Base-by-base conservation (phyloP, 345 rosid species). In the Gossypium mustelinum region DNA sequence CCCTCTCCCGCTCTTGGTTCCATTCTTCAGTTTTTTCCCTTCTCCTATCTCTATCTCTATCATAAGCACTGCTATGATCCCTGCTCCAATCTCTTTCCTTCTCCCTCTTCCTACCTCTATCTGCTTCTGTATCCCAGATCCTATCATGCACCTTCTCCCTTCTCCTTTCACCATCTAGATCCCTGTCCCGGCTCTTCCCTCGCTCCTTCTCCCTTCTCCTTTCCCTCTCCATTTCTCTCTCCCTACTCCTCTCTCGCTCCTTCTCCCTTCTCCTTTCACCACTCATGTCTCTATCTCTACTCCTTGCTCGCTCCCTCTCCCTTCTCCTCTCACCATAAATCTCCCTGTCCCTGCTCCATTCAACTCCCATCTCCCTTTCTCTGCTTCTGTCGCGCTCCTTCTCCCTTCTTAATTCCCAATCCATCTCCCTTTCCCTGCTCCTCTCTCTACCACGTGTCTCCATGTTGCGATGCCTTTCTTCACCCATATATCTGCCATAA, bases 101-200 rank as follows among this genome's bases (percentile, higher is more conserved):
- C 41, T 66, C 80, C 72, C 86, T 82, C 61, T 73, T 84, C 78
- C 79, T 81, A 62, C 60, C 82, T 79, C 80, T 79, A 67, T 80
- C 85, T 70, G 75, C 78, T 66, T 83, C 89, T 79, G 71, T 79
- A 17, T 76, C 81, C 68, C 77, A 78, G 82, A 83, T 83, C 79
- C 72, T 68, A n/a, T 88, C 85, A 34, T 80, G 79, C 69, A 81
- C 82, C 75, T 75, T 84, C 74, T 82, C 84, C 78, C 81, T 84
- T 76, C 81, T 78, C 77, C 82, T 74, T 57, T 75, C 85, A 68
- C 76, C 18, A 43, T 79, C 90, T 47, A 56, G 64, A 50, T 83
- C 92, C 73, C 83, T 64, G 20, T 84, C 89, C 83, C 77, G 79
- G 76, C 85, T 81, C 83, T 84, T 84, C 67, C 82, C 87, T 50